These are phyloP conservation scores for Eucalyptus viminalis DNA, from an alignment of 345 rosid species.

Conservation along the genomic window DNA sequence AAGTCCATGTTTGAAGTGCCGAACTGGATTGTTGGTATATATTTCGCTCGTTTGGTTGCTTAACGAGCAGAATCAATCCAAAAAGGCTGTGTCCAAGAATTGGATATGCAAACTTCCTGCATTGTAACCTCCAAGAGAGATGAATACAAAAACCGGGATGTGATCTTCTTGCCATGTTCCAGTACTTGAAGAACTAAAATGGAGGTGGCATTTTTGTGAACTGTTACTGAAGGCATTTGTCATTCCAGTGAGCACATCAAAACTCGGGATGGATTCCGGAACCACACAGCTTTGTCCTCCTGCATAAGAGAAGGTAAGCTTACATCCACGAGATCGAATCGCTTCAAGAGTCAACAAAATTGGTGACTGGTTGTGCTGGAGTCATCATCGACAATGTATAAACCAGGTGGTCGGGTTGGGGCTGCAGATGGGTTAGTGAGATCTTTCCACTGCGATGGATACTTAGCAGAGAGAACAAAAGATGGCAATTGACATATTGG, in stretches of 20 bases:
- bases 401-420: neutral
- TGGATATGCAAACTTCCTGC: neutral
- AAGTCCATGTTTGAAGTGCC: neutral
- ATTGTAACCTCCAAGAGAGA: neutral
- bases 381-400: neutral
- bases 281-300: slow-evolving; percentile 54
- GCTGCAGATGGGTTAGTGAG: neutral
- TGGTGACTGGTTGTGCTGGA: neutral
- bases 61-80: slow-evolving; percentile 12
- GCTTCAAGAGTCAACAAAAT: neutral
- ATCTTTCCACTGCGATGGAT: neutral
- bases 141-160: neutral
- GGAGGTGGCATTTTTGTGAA: neutral
- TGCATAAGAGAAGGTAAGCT: neutral
- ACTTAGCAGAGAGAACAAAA: neutral
- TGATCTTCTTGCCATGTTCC: slow-evolving; percentile 1
- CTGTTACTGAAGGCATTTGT: neutral
- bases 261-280: slow-evolving; percentile 28
- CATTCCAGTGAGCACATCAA: neutral
- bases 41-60: slow-evolving; percentile 3
- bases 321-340: neutral
- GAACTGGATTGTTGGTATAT: neutral
- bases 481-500: neutral
- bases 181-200: neutral
- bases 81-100: neutral